Evolutionary conservation across 495 filamentous ascomycete species (phyloP).

Genomic region (Lasiosphaeris hirsuta): DNA sequence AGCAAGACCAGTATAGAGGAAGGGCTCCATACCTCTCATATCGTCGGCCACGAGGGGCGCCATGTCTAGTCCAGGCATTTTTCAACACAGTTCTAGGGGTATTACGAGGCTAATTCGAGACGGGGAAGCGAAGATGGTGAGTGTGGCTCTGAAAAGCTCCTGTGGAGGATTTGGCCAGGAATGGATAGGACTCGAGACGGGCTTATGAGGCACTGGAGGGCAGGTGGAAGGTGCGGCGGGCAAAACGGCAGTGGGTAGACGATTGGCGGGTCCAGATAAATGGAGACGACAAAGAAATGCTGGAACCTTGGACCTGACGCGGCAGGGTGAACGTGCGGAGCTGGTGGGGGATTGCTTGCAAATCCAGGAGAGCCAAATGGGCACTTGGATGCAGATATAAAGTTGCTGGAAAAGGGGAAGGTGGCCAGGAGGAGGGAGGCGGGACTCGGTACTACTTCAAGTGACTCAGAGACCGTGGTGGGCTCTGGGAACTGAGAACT

Average conservation of each 20-base stretch:
- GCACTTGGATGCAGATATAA: not conserved
- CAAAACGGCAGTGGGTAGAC: not conserved
- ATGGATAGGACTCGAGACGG: not conserved
- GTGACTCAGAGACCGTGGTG: not conserved
- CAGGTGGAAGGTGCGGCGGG: not conserved
- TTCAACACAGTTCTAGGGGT: conserved; percentile 14
- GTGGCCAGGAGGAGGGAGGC: too few species aligned
- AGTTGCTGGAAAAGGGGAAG: not conserved
- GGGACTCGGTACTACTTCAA: not conserved
- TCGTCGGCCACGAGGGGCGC: conserved; percentile 46
- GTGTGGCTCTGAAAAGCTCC: not conserved
- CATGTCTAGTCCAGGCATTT: conserved; percentile 46
- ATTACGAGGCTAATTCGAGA: not conserved
- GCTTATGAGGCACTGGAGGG: too few species aligned
- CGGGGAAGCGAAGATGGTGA: not conserved
- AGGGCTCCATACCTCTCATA: conserved; percentile 40
- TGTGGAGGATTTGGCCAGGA: not conserved
- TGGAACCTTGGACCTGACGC: not conserved
- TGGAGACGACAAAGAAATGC: conserved; percentile 2
- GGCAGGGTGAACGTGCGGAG: not conserved
- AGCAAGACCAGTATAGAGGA: not conserved
- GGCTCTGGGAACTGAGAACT: not conserved
- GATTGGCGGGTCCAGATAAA: not conserved
- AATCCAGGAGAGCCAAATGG: not conserved
- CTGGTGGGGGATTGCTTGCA: not conserved